A percentile compares a stretch with the other conserved stretches of the same genome.
Conservation (phyloP, 768 basidiomycete species). For the Termitomyces sp. region DNA sequence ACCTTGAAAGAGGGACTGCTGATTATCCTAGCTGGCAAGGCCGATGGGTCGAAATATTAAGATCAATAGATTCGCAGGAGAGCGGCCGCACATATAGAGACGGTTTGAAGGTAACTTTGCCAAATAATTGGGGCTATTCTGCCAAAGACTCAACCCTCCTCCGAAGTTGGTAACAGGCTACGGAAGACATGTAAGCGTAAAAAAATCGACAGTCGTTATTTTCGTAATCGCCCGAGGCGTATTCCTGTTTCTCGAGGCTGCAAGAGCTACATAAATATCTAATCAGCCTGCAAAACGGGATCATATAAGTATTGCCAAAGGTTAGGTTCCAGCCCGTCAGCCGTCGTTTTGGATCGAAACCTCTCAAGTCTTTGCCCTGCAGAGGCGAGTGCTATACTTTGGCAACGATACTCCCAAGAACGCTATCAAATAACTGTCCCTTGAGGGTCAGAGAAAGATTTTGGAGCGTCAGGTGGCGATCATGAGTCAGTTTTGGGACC, state of each 20-base stretch:
- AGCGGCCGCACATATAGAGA: no score
- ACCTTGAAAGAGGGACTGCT: constrained; percentile 23
- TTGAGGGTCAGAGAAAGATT: constrained; percentile 36
- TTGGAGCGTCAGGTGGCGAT: constrained; percentile 74
- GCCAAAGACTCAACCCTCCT: constrained; percentile 80
- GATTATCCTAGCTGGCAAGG: constrained; percentile 16
- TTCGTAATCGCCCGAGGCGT: constrained; percentile 51
- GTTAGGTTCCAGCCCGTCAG: constrained; percentile 76
- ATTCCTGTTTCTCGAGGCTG: constrained; percentile 46
- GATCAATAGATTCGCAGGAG: no score
- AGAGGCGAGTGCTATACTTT: constrained; percentile 76
- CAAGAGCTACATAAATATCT: background rate
- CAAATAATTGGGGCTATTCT: constrained; percentile 43
- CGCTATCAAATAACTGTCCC: constrained; percentile 56
- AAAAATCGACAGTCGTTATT: background rate
- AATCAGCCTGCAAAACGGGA: background rate
- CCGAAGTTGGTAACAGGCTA: constrained; percentile 84
- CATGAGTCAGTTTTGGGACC: no score
- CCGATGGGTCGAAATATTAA: constrained; percentile 14
- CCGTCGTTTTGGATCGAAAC: constrained; percentile 61
- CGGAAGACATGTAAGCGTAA: background rate
- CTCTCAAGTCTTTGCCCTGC: constrained; percentile 54
- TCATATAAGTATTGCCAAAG: constrained; percentile 61
- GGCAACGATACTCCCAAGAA: constrained; percentile 60
- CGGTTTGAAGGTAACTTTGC: constrained; percentile 13